Evolutionary conservation across 1,139 yeast genomes (phyloP).

Genomic region (Nakaseomyces kungkrabaensis): DNA sequence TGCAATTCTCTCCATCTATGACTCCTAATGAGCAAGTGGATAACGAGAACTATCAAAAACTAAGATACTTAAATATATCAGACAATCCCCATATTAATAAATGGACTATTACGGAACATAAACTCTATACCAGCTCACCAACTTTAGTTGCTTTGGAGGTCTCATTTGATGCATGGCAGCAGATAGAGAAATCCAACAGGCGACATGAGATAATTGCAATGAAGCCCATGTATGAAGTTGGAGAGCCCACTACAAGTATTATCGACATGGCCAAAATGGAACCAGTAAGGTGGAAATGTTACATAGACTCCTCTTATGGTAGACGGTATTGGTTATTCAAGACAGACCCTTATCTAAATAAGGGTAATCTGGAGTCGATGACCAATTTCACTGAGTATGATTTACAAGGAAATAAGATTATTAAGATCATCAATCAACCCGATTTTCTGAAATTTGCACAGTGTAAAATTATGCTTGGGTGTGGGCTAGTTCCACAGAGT

Average conservation of each 20-base stretch:
- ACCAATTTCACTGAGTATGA: constrained; percentile 43
- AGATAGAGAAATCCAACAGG: constrained; percentile 29
- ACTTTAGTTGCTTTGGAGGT: constrained; percentile 33
- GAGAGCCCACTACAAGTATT: constrained; percentile 9
- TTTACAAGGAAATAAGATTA: constrained; percentile 53
- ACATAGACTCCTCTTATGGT: constrained; percentile 39
- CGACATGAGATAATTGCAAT: constrained; percentile 31
- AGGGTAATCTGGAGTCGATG: constrained; percentile 26
- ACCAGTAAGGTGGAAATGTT: constrained; percentile 41
- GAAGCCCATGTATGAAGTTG: constrained; percentile 13
- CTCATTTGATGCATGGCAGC: constrained; percentile 31
- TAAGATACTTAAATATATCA: constrained; percentile 42
- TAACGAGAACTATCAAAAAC: constrained; percentile 20
- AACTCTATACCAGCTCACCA: constrained; percentile 35
- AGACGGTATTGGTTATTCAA: constrained; percentile 78
- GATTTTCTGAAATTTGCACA: constrained; percentile 53
- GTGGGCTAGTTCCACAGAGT: constrained; percentile 26
- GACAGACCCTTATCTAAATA: constrained; percentile 32
- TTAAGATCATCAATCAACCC: constrained; percentile 47
- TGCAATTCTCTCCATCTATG: neutral
- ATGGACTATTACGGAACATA: constrained; percentile 45
- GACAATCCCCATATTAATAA: constrained; percentile 40
- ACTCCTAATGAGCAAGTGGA: neutral
- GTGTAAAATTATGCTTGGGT: constrained; percentile 39
- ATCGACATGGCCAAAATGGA: constrained; percentile 19